Evolutionary conservation across 352 stramenopile species (phyloP).

Genomic region (Phytophthora sp.): DNA sequence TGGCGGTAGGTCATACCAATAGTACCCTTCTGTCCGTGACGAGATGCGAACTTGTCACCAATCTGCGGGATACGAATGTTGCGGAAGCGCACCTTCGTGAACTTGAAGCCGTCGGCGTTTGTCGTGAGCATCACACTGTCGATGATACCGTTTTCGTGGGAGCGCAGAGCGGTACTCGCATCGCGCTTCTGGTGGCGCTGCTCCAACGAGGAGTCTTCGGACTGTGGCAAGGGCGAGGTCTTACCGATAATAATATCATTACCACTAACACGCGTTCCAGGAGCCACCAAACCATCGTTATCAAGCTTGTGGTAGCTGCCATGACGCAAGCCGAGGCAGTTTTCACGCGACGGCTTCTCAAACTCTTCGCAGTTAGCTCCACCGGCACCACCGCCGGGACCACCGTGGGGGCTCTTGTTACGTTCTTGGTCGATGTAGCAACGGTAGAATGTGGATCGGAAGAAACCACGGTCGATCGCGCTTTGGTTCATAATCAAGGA

Average conservation of each 20-base stretch:
- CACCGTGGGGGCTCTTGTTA: conserved; percentile 85
- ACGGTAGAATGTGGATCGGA: conserved; percentile 99
- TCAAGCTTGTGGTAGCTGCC: conserved; percentile 99
- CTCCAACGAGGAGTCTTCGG: conserved; percentile 81
- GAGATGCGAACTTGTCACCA: conserved; percentile 98
- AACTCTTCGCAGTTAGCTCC: conserved; percentile 92
- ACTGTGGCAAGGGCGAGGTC: conserved; percentile 92
- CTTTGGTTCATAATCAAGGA: conserved; percentile 99
- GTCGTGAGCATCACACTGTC: conserved; percentile 99
- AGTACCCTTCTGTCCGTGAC: conserved; percentile 93
- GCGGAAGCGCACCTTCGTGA: conserved; percentile 98
- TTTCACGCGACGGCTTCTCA: conserved; percentile 96
- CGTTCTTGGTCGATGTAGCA: conserved; percentile 97
- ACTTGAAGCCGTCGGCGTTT: conserved; percentile 97
- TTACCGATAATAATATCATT: conserved; percentile 99
- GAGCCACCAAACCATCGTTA: conserved; percentile 96
- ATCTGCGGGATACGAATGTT: conserved; percentile 99
- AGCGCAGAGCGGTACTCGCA: conserved; percentile 96
- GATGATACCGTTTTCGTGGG: conserved; percentile 99
- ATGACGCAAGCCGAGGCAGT: conserved; percentile 93
- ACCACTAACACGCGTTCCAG: conserved; percentile 96
- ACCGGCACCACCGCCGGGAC: conserved; percentile 53
- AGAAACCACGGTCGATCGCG: conserved; percentile 99
- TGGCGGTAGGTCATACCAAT: conserved; percentile 99
- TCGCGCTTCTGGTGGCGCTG: conserved; percentile 97